A percentile compares a stretch with the other conserved stretches of the same genome.
These are phyloP conservation scores for Cladophialophora exuberans DNA, from an alignment of 2,329 filamentous ascomycete genomes.

Conservation along the genomic window DNA sequence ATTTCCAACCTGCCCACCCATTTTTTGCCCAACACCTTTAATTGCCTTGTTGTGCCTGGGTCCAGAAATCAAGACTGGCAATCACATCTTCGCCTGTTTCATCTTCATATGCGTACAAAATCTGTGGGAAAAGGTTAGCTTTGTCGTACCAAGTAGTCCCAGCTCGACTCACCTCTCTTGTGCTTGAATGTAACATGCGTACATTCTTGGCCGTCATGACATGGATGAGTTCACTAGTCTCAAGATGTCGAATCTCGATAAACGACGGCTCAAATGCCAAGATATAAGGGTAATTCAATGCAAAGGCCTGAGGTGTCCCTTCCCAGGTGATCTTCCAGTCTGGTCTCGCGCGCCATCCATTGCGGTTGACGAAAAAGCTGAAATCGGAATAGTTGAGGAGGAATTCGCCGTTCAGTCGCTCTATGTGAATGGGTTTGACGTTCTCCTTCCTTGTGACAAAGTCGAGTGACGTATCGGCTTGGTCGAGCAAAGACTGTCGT, in stretches of 20 bases:
- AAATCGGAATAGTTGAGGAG: slow-evolving; percentile 98
- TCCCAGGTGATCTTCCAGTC: slow-evolving; percentile 99
- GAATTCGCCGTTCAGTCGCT: slow-evolving; percentile 95
- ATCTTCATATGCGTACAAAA: slow-evolving; percentile 96
- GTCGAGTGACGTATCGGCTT: slow-evolving; percentile 96
- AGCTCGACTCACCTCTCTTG: slow-evolving; percentile 76
- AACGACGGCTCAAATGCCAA: slow-evolving; percentile 97
- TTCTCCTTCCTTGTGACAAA: slow-evolving; percentile 94
- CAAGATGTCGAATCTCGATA: slow-evolving; percentile 93
- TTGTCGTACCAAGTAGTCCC: too few species aligned
- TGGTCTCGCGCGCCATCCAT: slow-evolving; percentile 92
- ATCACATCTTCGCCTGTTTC: slow-evolving; percentile 92
- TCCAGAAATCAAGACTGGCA: slow-evolving; percentile 96
- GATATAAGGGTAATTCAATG: slow-evolving; percentile 95
- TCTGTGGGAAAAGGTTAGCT: too few species aligned
- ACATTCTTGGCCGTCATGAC: slow-evolving; percentile 97
- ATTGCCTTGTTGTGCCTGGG: slow-evolving; percentile 27
- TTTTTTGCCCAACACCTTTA: neutral
- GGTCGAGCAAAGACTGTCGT: slow-evolving; percentile 93
- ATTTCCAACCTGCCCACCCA: slow-evolving; percentile 9
- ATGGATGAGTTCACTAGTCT: slow-evolving; percentile 86
- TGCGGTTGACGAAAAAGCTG: slow-evolving; percentile 98
- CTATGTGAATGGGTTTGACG: slow-evolving; percentile 94
- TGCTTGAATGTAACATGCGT: slow-evolving; percentile 95
- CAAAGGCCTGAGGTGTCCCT: slow-evolving; percentile 87